phyloP scores from a whole-genome alignment of 345 rosid genomes.

The Capsella bursapastoris region DNA sequence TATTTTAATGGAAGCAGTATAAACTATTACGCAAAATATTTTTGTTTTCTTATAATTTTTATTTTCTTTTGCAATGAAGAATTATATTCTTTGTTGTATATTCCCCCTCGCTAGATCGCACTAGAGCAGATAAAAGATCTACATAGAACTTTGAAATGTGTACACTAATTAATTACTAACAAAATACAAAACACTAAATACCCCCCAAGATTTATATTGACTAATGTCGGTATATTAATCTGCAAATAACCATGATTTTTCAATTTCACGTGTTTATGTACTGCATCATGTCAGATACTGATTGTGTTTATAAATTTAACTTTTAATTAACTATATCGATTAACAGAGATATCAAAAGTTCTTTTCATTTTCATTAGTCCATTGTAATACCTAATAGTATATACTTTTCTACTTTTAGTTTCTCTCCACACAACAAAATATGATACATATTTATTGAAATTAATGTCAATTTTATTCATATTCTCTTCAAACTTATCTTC shows the following conservation, averaged over 20 bases:
- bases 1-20: neutral
- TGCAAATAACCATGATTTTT: conserved; percentile 19
- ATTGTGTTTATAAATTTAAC: neutral
- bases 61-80: neutral
- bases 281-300: conserved; percentile 25
- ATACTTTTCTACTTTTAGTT: neutral
- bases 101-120: conserved; percentile 31
- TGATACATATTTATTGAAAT: neutral
- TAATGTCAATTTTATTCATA: conserved; percentile 1
- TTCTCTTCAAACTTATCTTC: neutral
- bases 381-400: neutral
- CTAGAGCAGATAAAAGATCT: conserved; percentile 27
- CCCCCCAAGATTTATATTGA: conserved; percentile 28
- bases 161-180: conserved; percentile 24
- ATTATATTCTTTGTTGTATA: neutral
- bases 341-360: conserved; percentile 12
- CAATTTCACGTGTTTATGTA: conserved; percentile 39
- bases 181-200: neutral
- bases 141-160: conserved; percentile 16
- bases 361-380: conserved; percentile 1
- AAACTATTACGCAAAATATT: neutral
- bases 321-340: conserved; percentile 12
- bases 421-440: neutral
- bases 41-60: neutral
- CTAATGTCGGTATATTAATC: conserved; percentile 32